phyloP scores from a whole-genome alignment of 1,284 basidiomycete genomes.

The Austropuccinia psidii region DNA sequence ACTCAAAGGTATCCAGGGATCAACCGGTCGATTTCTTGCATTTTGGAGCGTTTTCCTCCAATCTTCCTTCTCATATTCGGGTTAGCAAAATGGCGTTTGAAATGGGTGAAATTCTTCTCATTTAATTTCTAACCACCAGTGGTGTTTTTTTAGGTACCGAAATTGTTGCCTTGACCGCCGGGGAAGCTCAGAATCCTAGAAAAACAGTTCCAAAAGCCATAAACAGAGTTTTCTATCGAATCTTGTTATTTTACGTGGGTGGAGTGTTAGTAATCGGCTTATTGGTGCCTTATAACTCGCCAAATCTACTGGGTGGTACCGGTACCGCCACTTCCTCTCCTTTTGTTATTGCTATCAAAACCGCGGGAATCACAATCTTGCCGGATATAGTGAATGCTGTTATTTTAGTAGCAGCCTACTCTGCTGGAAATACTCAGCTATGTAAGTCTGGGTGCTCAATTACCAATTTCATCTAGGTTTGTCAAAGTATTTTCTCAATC shows the following conservation, averaged over 20 bases:
- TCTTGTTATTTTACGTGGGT: slow-evolving; percentile 46
- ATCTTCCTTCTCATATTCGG: slow-evolving; percentile 54
- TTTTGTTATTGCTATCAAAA: slow-evolving; percentile 66
- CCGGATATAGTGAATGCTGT: slow-evolving; percentile 75
- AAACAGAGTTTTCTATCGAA: slow-evolving; percentile 66
- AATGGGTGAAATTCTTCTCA: neutral
- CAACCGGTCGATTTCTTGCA: slow-evolving; percentile 54
- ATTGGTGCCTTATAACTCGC: slow-evolving; percentile 63
- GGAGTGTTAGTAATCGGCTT: slow-evolving; percentile 63
- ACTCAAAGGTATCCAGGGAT: slow-evolving; percentile 52
- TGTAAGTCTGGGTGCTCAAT: slow-evolving; percentile 68
- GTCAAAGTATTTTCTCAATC: too few relatives aligned
- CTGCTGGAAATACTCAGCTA: slow-evolving; percentile 71
- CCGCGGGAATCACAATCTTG: slow-evolving; percentile 64
- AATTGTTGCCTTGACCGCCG: slow-evolving; percentile 75
- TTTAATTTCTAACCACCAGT: slow-evolving; percentile 56
- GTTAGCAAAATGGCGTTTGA: slow-evolving; percentile 58
- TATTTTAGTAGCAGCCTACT: slow-evolving; percentile 75
- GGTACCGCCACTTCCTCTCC: slow-evolving; percentile 67
- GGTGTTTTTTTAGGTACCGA: slow-evolving; percentile 55
- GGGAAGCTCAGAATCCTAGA: slow-evolving; percentile 60
- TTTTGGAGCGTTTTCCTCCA: slow-evolving; percentile 46
- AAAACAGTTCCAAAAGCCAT: slow-evolving; percentile 72
- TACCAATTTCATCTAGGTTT: too few relatives aligned
- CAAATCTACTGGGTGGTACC: slow-evolving; percentile 54